Conservation (phyloP, 2,329 filamentous ascomycete species). For the Myriosclerotinia scirpicola region DNA sequence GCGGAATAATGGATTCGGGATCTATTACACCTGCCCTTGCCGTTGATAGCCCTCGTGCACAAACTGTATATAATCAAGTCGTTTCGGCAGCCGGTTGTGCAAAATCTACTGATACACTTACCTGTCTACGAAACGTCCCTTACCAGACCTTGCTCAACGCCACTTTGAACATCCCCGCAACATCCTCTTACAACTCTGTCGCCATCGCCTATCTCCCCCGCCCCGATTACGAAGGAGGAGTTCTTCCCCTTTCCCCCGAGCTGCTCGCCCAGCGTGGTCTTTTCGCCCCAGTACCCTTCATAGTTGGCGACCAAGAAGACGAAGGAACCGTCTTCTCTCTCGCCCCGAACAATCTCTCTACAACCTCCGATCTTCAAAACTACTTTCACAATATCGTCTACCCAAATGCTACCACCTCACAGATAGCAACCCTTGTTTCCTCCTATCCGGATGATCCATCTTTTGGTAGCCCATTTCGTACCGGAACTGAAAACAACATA, state of each 20-base stretch:
- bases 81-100: slow-evolving; percentile 61
- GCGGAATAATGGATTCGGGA: slow-evolving; percentile 75
- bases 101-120: slow-evolving; percentile 54
- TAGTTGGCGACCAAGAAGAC: slow-evolving; percentile 75
- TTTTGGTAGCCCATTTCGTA: slow-evolving; percentile 69
- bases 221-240: slow-evolving; percentile 58
- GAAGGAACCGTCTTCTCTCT: slow-evolving; percentile 74
- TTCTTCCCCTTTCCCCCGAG: slow-evolving; percentile 64
- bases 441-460: slow-evolving; percentile 54
- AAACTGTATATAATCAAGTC: slow-evolving; percentile 62
- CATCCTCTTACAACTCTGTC: slow-evolving; percentile 67
- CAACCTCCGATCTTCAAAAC: slow-evolving; percentile 54
- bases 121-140: slow-evolving; percentile 61
- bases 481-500: slow-evolving; percentile 63
- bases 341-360: slow-evolving; percentile 66
- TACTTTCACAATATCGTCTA: slow-evolving; percentile 65
- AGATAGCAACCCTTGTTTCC: slow-evolving; percentile 29
- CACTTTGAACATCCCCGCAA: slow-evolving; percentile 65
- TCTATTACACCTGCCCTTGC: slow-evolving; percentile 59
- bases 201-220: slow-evolving; percentile 73
- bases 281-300: slow-evolving; percentile 61
- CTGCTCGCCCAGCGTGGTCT: slow-evolving; percentile 51
- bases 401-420: slow-evolving; percentile 45
- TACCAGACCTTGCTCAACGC: slow-evolving; percentile 63
- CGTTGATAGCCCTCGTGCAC: slow-evolving; percentile 64